Evolutionary conservation across 441 rosid species (phyloP), one percentile per base, ranked within the genome.

Genomic region (Capsella rubella): DNA sequence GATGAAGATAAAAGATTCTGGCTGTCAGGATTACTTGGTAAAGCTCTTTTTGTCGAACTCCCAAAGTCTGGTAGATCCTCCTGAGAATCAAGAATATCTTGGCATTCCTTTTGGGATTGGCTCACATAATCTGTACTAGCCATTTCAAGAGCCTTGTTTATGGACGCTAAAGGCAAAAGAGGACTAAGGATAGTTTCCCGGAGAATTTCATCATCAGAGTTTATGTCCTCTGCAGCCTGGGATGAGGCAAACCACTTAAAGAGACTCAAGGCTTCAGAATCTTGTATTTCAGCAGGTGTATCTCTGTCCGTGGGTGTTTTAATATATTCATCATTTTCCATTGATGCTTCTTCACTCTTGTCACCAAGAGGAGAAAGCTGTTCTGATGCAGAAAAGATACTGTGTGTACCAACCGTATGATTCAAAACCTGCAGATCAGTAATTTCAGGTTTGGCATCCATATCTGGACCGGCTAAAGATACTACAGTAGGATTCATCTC

Each of bases 131-230:
- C 97, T 29, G 74, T 82, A 80, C 82, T 87, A 59, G 97, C 99
- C 83, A 82, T 89, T 84, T 91, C 97, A 72, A 96, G 85, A 74
- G 86, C 90, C 81, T 85, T 83, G 67, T 86, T 88, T 61, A 90
- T 74, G 69, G 87, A 86, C 43, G 84, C 82, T 83, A 87, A 78
- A 73, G 93, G 98, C 64, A 90, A 75, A 43, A 91, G 76, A 66
- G 97, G 98, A 74, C 88, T 87, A 84, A 96, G 84, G 80, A 91
- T 85, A 54, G 89, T 84, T 80, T 90, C 98, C 45, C 85, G 78
- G 75, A 85, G 86, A 82, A 93, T 87, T 82, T 96, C 99, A 87
- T 96, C 99, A 81, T 96, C 99, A 46, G 97, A 93, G 80, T 90
- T 90, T 78, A 96, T 84, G 76, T 93, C 99, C 78, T 89, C 98